Evolutionary conservation across 129 eudicot species (phyloP), one percentile per base, ranked within the genome.

Genomic region (Flaveria robusta): DNA sequence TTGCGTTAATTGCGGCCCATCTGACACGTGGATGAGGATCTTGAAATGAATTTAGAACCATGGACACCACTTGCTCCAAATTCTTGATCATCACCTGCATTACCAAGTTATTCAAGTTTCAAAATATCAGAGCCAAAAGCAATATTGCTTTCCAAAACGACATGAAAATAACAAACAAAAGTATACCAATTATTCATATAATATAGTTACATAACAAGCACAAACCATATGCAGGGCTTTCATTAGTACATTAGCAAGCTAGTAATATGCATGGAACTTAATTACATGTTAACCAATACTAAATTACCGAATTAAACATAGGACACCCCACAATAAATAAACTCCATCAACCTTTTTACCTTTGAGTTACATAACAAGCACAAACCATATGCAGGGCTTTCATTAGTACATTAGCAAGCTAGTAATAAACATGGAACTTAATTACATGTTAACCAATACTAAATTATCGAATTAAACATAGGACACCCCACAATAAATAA

Each of bases 1-100:
- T 94, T n/a, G 99, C 99, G 81, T 94, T 94, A 68, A 94, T 94
- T 65, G 99, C 99, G 50, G 99, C 99, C 99, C 99, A 94, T 74
- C 99, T 84, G 46, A 86, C 99, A 58, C 99, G 97, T 27, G 99
- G 90, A 70, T 94, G 99, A 16, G 93, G 90, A 78, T 91, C 96
- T 89, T 94, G 96, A 78, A 94, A 94, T 14, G 97, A 94, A 71
- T 82, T 91, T 79, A 94, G 68, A 31, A 94, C 97, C 99, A 94
- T 91, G 73, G 73, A 81, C 54, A 94, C 97, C 62, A 94, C 96
- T 87, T 91, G 99, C 70, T 94, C 99, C 87, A 94, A 78, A 77
- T 91, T 94, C 72, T 89, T 94, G 63, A 87, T 81, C 99, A 94
- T 94, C 62, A 94, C 99, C 99, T 94, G 82, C 51, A 74, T 76